Percentiles rank a stretch among this genome's conserved stretches.
These are phyloP conservation scores for Calycina marina DNA, from an alignment of 2,329 filamentous ascomycete species.

Conservation along the genomic window DNA sequence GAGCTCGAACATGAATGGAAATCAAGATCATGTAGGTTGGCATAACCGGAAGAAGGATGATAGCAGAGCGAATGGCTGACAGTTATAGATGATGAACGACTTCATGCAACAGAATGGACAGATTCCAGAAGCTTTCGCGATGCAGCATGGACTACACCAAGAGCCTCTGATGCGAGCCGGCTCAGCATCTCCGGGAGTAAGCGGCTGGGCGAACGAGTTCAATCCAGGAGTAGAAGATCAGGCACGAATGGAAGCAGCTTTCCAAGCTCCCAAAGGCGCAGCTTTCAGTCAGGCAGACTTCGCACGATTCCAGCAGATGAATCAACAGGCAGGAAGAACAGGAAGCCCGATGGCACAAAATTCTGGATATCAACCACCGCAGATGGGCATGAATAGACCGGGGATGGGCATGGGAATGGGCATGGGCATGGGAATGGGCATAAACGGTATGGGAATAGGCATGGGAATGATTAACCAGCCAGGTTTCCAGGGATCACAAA, in stretches of 20 bases:
- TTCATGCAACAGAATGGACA: conserved; percentile 70
- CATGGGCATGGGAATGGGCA: conserved; percentile 25
- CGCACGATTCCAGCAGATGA: conserved; percentile 67
- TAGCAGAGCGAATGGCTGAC: conserved; percentile 5
- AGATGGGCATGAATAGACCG: conserved; percentile 3
- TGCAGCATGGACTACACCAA: conserved; percentile 21
- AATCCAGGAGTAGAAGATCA: conserved; percentile 39
- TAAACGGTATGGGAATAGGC: conserved; percentile 47
- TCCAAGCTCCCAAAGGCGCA: conserved; percentile 40
- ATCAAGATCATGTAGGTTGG: conserved; percentile 53
- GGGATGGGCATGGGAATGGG: conserved; percentile 36
- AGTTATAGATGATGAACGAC: conserved; percentile 70
- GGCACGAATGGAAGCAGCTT: conserved; percentile 57
- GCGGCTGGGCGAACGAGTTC: conserved; percentile 50
- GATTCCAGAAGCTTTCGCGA: conserved; percentile 28
- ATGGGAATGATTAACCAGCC: conserved; percentile 30
- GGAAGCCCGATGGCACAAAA: conserved; percentile 41
- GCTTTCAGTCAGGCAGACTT: conserved; percentile 77
- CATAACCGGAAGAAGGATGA: background rate
- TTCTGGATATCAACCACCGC: conserved; percentile 40
- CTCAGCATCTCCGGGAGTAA: conserved; percentile 24
- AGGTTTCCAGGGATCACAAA: conserved; percentile 27
- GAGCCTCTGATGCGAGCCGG: conserved; percentile 15
- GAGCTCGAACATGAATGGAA: conserved; percentile 36
- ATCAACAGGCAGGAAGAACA: conserved; percentile 39